Percentiles rank a stretch among this genome's conserved stretches.
These are phyloP conservation scores for Hemisphaericaspora xylofermentans DNA, from an alignment of 1,139 yeast species.

Conservation along the genomic window DNA sequence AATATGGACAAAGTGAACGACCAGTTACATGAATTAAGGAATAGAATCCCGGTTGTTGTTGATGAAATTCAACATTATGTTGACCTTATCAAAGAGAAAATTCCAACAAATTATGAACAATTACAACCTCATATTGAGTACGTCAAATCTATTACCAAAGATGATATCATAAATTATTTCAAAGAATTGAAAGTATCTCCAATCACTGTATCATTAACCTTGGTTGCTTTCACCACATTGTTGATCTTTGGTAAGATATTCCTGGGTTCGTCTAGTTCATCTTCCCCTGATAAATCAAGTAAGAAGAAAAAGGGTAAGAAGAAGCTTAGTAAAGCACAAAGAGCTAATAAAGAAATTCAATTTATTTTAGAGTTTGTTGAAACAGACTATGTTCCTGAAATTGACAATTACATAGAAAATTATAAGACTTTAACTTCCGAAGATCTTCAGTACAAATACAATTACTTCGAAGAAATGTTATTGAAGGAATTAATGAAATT, in stretches of 20 bases:
- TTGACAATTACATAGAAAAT: slow-evolving; percentile 39
- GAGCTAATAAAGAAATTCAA: slow-evolving; percentile 43
- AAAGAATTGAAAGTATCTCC: slow-evolving; percentile 32
- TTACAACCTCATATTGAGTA: slow-evolving; percentile 10
- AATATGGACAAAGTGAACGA: slow-evolving; percentile 12
- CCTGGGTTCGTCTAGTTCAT: slow-evolving; percentile 11
- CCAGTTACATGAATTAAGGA: slow-evolving; percentile 14
- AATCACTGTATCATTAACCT: slow-evolving; percentile 33
- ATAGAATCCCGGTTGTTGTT: slow-evolving; percentile 12
- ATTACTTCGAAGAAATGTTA: slow-evolving; percentile 64
- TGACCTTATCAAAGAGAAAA: slow-evolving; percentile 10
- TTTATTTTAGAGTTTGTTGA: slow-evolving; percentile 43
- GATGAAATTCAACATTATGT: slow-evolving; percentile 15
- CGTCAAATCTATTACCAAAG: slow-evolving; percentile 13
- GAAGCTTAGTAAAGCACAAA: slow-evolving; percentile 44
- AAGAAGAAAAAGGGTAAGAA: slow-evolving; percentile 31
- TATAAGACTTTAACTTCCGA: slow-evolving; percentile 34
- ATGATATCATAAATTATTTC: slow-evolving; percentile 33
- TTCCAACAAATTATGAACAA: slow-evolving; percentile 11
- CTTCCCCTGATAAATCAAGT: slow-evolving; percentile 7
- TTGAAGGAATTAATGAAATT: slow-evolving; percentile 64
- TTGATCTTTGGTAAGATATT: slow-evolving; percentile 20
- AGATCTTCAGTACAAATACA: slow-evolving; percentile 50
- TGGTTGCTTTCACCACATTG: slow-evolving; percentile 33
- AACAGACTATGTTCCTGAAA: slow-evolving; percentile 42